Conservation (phyloP, 2,329 filamentous ascomycete species). For the Trichoderma brevicompactum region DNA sequence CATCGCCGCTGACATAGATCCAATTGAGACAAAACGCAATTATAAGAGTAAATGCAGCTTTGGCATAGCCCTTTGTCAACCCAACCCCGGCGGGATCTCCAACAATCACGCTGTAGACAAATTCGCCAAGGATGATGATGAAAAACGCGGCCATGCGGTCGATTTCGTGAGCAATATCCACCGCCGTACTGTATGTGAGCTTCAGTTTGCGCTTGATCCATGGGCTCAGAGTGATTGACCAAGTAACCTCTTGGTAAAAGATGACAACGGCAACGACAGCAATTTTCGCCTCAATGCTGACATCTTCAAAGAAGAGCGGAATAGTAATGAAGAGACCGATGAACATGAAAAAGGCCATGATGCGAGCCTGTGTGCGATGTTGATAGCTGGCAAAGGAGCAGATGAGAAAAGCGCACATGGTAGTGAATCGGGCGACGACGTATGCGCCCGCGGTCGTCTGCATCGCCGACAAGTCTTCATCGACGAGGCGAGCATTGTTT, state of each 20-base stretch:
- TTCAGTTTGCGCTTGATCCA: conserved; percentile 49
- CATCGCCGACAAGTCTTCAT: conserved; percentile 50
- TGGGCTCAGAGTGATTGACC: conserved; percentile 51
- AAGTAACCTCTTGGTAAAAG: conserved; percentile 48
- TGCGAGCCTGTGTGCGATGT: conserved; percentile 51
- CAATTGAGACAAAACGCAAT: conserved; percentile 57
- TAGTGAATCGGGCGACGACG: conserved; percentile 49
- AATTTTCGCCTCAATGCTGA: conserved; percentile 48
- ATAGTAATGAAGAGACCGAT: conserved; percentile 48
- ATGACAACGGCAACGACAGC: conserved; percentile 49
- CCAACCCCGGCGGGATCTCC: conserved; percentile 52
- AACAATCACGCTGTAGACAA: conserved; percentile 54
- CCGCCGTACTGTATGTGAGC: conserved; percentile 52
- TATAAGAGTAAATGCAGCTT: conserved; percentile 53
- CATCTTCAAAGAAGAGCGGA: conserved; percentile 49
- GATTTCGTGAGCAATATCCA: conserved; percentile 55
- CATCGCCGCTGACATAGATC: conserved; percentile 55
- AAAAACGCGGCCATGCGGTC: conserved; percentile 56
- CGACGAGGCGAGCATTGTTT: conserved; percentile 52
- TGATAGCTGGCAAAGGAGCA: conserved; percentile 53
- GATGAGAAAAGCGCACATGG: conserved; percentile 46
- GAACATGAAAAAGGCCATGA: conserved; percentile 49
- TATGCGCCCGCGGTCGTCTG: conserved; percentile 53
- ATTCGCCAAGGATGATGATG: conserved; percentile 57
- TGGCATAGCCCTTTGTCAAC: conserved; percentile 48